Evolutionary conservation across 148 eudicot genomes (phyloP).

Genomic region (Vaccinium myrtillus): DNA sequence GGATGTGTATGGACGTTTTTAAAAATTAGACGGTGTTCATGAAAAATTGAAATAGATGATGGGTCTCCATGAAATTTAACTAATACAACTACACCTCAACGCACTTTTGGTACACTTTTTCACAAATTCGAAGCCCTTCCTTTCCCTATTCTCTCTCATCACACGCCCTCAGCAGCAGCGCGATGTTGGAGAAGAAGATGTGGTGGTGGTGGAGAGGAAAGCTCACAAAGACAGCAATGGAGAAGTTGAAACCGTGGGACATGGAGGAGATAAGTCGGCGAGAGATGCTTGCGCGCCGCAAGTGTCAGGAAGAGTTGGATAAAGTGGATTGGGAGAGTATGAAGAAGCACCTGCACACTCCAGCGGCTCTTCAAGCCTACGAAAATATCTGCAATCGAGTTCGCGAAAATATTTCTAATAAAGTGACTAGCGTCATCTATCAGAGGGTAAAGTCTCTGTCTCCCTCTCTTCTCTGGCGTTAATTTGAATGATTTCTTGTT

Average conservation of each 20-base stretch:
- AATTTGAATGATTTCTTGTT: no score
- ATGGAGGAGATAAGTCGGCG: background rate
- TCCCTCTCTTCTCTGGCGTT: background rate
- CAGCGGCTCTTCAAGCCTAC: background rate
- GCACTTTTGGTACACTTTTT: no score
- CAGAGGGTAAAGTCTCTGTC: background rate
- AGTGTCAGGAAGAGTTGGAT: background rate
- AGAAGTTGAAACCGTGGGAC: slow-evolving; percentile 7
- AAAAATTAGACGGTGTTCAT: no score
- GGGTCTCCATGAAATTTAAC: no score
- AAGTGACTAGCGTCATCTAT: background rate
- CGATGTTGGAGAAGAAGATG: background rate
- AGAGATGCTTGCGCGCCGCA: background rate
- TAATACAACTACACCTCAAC: no score
- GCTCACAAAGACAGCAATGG: background rate
- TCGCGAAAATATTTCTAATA: background rate
- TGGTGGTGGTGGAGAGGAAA: background rate
- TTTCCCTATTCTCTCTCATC: no score
- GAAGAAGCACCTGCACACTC: background rate
- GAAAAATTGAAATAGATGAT: no score
- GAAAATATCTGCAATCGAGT: background rate
- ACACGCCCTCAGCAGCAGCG: no score
- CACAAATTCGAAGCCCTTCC: no score
- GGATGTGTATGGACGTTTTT: no score
- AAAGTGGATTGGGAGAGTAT: background rate